Evolutionary conservation across 768 basidiomycete genomes (phyloP).

Genomic region (Butyriboletus loyo): DNA sequence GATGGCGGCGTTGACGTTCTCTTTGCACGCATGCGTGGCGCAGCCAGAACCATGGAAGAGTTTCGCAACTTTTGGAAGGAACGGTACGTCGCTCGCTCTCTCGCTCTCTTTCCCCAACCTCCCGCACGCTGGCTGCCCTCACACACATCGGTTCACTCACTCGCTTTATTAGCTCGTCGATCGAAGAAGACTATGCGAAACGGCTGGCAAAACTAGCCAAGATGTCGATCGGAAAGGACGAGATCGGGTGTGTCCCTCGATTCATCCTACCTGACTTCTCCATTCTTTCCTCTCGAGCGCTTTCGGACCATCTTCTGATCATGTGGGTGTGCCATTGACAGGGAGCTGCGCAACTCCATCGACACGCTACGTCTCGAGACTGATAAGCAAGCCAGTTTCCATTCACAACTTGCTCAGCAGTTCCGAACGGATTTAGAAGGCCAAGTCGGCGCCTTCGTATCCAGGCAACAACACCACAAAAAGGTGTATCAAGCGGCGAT

Average conservation of each 20-base stretch:
- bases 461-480: constrained; percentile 68
- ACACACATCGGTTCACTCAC: background rate
- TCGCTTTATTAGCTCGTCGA: constrained; percentile 55
- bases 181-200: constrained; percentile 96
- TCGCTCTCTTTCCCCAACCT: background rate
- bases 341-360: constrained; percentile 77
- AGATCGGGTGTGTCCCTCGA: constrained; percentile 74
- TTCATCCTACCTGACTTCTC: background rate
- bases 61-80: constrained; percentile 89
- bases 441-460: constrained; percentile 55
- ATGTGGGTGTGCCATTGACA: constrained; percentile 28
- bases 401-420: constrained; percentile 70
- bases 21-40: constrained; percentile 85
- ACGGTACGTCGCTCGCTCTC: constrained; percentile 51
- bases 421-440: constrained; percentile 75
- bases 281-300: background rate
- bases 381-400: constrained; percentile 73
- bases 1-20: constrained; percentile 91
- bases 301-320: constrained; percentile 7
- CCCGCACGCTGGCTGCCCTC: background rate
- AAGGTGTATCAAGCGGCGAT: constrained; percentile 70
- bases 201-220: constrained; percentile 78
- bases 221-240: constrained; percentile 74
- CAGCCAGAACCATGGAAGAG: constrained; percentile 84
- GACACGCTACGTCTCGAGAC: constrained; percentile 82